These are phyloP conservation scores for Hypomyces perniciosus DNA, from an alignment of 2,329 filamentous ascomycete species.

Conservation along the genomic window DNA sequence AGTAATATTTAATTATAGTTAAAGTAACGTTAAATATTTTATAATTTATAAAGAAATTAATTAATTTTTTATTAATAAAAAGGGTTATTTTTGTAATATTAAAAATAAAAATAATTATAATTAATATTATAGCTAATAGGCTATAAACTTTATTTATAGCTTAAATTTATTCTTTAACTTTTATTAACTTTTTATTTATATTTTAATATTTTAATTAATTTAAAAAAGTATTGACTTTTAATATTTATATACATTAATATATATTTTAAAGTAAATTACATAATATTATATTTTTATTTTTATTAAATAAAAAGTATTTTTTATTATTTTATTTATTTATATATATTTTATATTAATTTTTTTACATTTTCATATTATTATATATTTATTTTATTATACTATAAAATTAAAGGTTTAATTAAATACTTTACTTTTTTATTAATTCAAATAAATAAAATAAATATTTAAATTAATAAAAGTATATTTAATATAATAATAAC, in stretches of 20 bases:
- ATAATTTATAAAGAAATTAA: neutral
- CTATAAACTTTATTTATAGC: neutral
- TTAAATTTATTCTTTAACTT: neutral
- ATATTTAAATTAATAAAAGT: neutral
- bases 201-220: no score
- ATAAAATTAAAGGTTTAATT: neutral
- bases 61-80: neutral
- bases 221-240: no score
- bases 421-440: neutral
- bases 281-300: no score
- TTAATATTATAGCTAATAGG: neutral
- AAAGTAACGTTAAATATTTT: neutral
- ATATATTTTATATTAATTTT: no score
- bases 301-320: no score
- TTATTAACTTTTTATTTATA: no score
- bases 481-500: neutral
- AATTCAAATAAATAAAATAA: neutral
- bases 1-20: neutral
- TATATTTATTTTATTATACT: no score
- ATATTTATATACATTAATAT: neutral
- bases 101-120: neutral
- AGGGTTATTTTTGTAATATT: neutral
- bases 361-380: no score
- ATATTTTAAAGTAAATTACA: no score
- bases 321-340: no score